Base-by-base conservation (phyloP, 257 asterid genomes). In the Echium plantagineum region DNA sequence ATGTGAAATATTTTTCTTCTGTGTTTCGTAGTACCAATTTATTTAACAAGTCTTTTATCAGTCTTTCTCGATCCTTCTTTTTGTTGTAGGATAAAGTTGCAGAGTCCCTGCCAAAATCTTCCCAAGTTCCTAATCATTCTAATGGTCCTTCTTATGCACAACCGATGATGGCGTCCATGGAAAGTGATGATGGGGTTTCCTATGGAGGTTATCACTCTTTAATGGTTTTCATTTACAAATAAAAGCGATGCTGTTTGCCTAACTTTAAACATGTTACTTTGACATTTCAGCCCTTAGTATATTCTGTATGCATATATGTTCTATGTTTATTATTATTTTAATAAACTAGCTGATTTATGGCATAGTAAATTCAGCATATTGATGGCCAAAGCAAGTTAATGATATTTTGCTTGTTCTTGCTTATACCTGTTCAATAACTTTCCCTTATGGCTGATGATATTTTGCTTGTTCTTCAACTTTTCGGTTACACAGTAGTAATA, bases 101-200 rank as follows among this genome's bases (percentile, higher is more conserved):
- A 42, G 94, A 89, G 74, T 75, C 89, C 24, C 17, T 76, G 77
- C 85, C 85, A 61, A 85, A 79, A 77, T 80, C 86, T 57, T 71
- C 94, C 72, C 85, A 84, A 68, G 84, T 64, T 58, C 73, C 84
- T 52, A 89, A 72, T 63, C 83, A 75, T 66, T 58, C 85, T 48
- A 83, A 75, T 66, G 90, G 80, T 62, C 89, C 95, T 59, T 77
- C 89, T 21, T 80, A 82, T 77, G 89, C 75, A 65, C 94, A 83
- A 72, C 68, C 95, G 21, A 64, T 75, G 68, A 61, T 78, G 71
- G 16, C 49, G 5, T 71, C 94, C 32, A 69, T 80, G 85, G 95
- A 86, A 65, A 75, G 73, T 64, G 95, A 89, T 76, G 97, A 83
- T 76, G 96, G 91, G 64, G 81, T 93, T 80, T 73, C 97, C 53